Percentiles rank a stretch among this genome's conserved stretches.
These are phyloP conservation scores for Protea cynaroides DNA, from an alignment of 164 flowering plant genomes.

Conservation along the genomic window DNA sequence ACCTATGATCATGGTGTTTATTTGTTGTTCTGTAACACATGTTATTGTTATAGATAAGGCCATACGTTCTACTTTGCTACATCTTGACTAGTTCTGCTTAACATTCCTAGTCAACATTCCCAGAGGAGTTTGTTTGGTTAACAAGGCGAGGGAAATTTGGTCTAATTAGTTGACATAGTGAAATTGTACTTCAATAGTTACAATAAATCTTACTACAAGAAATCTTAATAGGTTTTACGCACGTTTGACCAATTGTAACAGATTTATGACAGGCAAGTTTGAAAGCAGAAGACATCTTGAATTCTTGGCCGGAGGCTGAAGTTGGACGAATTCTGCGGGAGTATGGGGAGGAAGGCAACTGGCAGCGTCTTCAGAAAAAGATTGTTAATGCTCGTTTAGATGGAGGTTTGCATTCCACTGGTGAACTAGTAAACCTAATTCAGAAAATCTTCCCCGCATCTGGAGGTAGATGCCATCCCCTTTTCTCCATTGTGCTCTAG, in stretches of 20 bases:
- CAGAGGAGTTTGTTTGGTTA: no score
- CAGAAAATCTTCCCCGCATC: constrained; percentile 29
- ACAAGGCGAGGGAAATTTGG: not conserved
- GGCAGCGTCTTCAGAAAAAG: constrained; percentile 65
- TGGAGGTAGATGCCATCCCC: constrained; percentile 33
- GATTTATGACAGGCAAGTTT: constrained; percentile 73
- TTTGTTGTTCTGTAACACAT: no score
- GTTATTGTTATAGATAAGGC: no score
- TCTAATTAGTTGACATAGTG: not conserved
- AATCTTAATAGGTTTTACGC: not conserved
- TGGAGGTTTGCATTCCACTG: constrained; percentile 82
- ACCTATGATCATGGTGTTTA: no score
- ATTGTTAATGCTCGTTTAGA: constrained; percentile 62
- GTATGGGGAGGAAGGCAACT: constrained; percentile 92
- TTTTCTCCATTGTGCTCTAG: not conserved
- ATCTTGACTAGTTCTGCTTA: no score
- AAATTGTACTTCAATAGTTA: no score
- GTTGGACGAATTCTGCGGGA: constrained; percentile 78
- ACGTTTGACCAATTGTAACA: constrained; percentile 42
- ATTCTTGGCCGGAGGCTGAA: constrained; percentile 90
- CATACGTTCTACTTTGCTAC: not conserved
- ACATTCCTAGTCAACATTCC: not conserved
- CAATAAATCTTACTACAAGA: no score
- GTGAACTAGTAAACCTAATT: constrained; percentile 61
- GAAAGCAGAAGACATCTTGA: constrained; percentile 83